Base-by-base conservation (phyloP, 768 basidiomycete species). In the Tremella yokohamensis region DNA sequence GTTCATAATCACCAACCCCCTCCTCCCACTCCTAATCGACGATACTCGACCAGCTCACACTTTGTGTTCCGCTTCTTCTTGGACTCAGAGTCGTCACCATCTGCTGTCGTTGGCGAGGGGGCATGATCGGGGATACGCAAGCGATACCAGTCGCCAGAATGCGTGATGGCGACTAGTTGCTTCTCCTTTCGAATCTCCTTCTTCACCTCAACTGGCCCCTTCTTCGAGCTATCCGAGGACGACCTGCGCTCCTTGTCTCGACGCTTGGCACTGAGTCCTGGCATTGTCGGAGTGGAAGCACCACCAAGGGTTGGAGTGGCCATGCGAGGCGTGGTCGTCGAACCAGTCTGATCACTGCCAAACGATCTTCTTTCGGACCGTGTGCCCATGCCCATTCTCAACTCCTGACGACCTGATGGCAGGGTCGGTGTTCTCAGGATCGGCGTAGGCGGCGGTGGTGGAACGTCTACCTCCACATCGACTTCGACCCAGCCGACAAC, bases 61-160 rank as follows among this genome's bases (percentile, higher is more conserved):
- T 63, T 48, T 22, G 49, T 38, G 34, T 52, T 54, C 3, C n/a
- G 8, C 38, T 34, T 45, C 42, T 45, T 45, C 7, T 4, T 51
- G 39, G 24, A 57, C 1, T 60, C 50, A 18, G 58, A 65, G 2
- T 58, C 53, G 18, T 49, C 57, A 4, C 29, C 29, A 0, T 20
- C 50, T 9, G 16, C 19, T 29, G 25, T 40, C 25, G 20, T 38
- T 11, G 9, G 42, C 4, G 40, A 44, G 12, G 62, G 49, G 29
- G 29, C 29, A 34, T 34, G 4, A 0, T 68, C 65, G 13, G 77
- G 74, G 38, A 78, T 66, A n/a, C 73, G 53, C 1, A 78, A 62
- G 3, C 77, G 65, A 62, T 76, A 78, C 70, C 71, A 78, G n/a
- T 76, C 76, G 9, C 77, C 77, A 12, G 70, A 64, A 54, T 72